phyloP scores from a whole-genome alignment of 2,329 filamentous ascomycete genomes.

The Thielaviopsis punctulata region DNA sequence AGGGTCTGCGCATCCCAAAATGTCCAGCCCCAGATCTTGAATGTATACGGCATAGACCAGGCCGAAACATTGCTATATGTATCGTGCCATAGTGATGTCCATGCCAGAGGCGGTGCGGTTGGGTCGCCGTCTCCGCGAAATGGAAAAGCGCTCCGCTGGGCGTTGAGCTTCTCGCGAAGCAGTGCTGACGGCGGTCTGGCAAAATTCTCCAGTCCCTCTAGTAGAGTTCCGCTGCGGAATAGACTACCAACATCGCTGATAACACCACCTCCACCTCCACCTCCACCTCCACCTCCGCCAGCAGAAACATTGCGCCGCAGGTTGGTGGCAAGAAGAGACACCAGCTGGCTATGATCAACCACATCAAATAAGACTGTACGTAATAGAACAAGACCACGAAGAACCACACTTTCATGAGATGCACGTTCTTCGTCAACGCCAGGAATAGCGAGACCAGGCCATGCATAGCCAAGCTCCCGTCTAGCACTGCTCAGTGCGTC shows the following conservation, averaged over 20 bases:
- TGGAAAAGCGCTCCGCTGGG: slow-evolving; percentile 1
- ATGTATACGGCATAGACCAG: slow-evolving; percentile 5
- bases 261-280: too few species aligned
- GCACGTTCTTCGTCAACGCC: neutral
- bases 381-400: slow-evolving; percentile 4
- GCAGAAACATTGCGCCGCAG: neutral
- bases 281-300: neutral
- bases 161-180: neutral
- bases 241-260: neutral
- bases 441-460: neutral
- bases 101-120: slow-evolving; percentile 3
- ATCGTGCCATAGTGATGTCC: slow-evolving; percentile 7
- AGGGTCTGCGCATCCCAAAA: slow-evolving; percentile 9
- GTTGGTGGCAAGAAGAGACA: neutral
- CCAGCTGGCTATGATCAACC: neutral
- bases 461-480: neutral
- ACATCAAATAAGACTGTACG: slow-evolving; percentile 5
- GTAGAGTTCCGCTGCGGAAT: neutral
- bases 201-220: neutral
- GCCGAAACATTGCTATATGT: slow-evolving; percentile 9
- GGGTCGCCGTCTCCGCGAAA: slow-evolving; percentile 5
- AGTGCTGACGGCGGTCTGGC: neutral
- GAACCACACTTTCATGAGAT: neutral
- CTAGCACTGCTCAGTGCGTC: neutral
- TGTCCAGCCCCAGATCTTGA: slow-evolving; percentile 12